These are phyloP conservation scores for Danielia oregonensis DNA, from an alignment of 805 yeast genomes.

Conservation along the genomic window DNA sequence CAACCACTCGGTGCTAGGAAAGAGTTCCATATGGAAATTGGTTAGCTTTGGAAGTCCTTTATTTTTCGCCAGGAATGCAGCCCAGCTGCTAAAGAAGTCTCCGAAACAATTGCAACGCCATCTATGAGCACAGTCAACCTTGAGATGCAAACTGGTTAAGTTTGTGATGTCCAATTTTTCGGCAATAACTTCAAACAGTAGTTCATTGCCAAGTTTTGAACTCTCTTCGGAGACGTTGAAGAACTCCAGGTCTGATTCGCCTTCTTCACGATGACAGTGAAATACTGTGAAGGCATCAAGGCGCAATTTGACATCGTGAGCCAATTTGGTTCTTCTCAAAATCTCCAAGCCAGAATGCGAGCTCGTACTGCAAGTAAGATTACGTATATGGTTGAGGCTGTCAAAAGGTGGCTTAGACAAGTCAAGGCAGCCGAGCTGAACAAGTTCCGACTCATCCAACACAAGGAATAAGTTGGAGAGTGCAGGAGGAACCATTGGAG, in stretches of 20 bases:
- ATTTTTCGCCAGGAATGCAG: conserved; percentile 17
- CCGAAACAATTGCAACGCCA: conserved; percentile 21
- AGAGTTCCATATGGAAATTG: conserved; percentile 27
- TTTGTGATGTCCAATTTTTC: neutral
- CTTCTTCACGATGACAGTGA: conserved; percentile 29
- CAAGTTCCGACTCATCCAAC: conserved; percentile 28
- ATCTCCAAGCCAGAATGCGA: conserved; percentile 29
- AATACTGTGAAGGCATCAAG: conserved; percentile 27
- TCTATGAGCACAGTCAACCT: neutral
- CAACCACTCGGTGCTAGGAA: conserved; percentile 33
- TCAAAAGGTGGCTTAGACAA: neutral
- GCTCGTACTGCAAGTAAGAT: conserved; percentile 31
- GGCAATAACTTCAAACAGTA: neutral
- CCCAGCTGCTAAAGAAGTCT: conserved; percentile 24
- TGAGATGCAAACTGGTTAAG: neutral
- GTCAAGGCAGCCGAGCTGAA: conserved; percentile 16
- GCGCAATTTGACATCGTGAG: conserved; percentile 20
- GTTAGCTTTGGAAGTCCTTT: conserved; percentile 29
- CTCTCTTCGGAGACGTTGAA: too few relatives aligned
- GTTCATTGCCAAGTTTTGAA: conserved; percentile 3
- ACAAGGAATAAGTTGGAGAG: conserved; percentile 31
- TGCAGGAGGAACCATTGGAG: conserved; percentile 24
- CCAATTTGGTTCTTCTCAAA: conserved; percentile 17
- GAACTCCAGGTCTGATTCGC: too few relatives aligned
- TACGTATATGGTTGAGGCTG: conserved; percentile 14